Evolutionary conservation across 164 flowering plant genomes (phyloP), one percentile per base, ranked within the genome.

Genomic region (Echeveria elegans): DNA sequence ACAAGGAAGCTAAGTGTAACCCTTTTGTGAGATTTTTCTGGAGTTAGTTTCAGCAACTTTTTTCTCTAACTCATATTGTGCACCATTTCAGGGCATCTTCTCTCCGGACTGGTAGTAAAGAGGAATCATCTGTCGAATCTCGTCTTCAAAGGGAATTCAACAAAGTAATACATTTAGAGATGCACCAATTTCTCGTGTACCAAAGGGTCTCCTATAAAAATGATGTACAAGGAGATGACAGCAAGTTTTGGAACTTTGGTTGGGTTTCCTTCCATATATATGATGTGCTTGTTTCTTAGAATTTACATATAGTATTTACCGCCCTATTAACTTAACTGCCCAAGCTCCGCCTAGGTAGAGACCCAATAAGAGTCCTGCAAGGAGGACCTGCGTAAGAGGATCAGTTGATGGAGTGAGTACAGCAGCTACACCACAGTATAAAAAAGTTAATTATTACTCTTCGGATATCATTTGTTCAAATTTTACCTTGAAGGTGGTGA

Each of bases 351-450:
- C 98, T 52, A 90, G 72, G 76, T 90, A 93, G 64, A 93, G 96
- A 69, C 96, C 98, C 65, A 90, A 68, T 53, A 93, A 86, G 0
- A 97, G 98, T 11, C 83, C 92, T 2, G 98, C 98, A 21, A 90
- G 79, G 67, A 93, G 87, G 71, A 87, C 23, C 76, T 93, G 98
- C 18, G 97, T 93, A 30, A 90, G 81, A 52, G 98, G 97, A 77
- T 93, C 98, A 29, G 98, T 93, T 29, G 98, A 90, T 19, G 98
- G 98, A 1, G 98, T 93, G 43, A 93, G 85, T n/a, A 93, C 76
- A 30, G 98, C 98, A 31, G 98, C 98, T 3, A 80, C 43, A 93
- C 85, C 15, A 93, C 97, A 0, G 98, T 26, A 29, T 29, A 12
- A n/a, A 28, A 28, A 56, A 26, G 37, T 34, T 34, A 34, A 34